phyloP scores from a whole-genome alignment of 306 rosid genomes.

The Acacia acuminata region DNA sequence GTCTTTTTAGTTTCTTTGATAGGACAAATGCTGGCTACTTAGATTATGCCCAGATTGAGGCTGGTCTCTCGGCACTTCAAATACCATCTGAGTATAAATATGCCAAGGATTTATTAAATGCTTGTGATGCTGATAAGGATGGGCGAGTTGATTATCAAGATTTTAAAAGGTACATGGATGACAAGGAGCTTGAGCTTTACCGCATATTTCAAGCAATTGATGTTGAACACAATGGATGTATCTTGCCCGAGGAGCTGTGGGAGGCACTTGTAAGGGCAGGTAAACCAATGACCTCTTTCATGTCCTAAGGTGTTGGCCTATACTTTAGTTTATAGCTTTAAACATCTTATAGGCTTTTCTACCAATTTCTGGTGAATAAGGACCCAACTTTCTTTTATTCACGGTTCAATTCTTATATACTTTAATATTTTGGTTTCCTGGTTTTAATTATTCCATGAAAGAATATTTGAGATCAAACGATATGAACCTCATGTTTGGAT shows the following conservation, averaged over 20 bases:
- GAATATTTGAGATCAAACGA: conserved; percentile 3
- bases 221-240: conserved; percentile 88
- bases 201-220: conserved; percentile 93
- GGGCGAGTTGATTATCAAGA: conserved; percentile 77
- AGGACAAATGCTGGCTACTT: conserved; percentile 63
- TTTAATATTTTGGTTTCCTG: conserved; percentile 14
- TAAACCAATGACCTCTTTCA: conserved; percentile 26
- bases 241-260: conserved; percentile 93
- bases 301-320: background rate
- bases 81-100: conserved; percentile 87
- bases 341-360: background rate
- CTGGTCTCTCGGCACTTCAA: conserved; percentile 77
- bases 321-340: background rate
- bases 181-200: conserved; percentile 90
- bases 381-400: background rate
- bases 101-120: conserved; percentile 77
- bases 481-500: background rate
- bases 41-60: conserved; percentile 72
- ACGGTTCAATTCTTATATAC: background rate
- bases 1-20: conserved; percentile 79
- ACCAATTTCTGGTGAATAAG: background rate
- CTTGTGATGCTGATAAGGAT: conserved; percentile 76
- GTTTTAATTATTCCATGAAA: conserved; percentile 2
- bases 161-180: conserved; percentile 87
- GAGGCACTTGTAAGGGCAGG: conserved; percentile 94